Evolutionary conservation across 352 stramenopile species (phyloP).

Genomic region (Paralagenidium karlingii): DNA sequence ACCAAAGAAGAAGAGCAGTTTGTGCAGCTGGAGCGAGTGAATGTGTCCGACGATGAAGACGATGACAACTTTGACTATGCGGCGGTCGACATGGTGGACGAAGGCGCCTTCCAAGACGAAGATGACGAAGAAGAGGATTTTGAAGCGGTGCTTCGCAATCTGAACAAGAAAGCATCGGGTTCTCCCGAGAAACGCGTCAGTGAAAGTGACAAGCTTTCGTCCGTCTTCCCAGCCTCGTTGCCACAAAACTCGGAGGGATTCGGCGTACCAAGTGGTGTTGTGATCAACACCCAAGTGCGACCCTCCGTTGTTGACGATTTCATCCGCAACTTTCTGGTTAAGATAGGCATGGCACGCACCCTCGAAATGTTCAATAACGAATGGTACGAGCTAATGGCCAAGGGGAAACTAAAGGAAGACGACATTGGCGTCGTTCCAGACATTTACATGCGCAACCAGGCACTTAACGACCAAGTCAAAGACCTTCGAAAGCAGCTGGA

Average conservation of each 20-base stretch:
- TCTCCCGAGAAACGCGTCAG: conserved; percentile 4
- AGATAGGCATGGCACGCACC: conserved; percentile 79
- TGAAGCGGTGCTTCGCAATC: conserved; percentile 12
- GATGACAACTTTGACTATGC: conserved; percentile 70
- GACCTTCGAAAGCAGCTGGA: conserved; percentile 75
- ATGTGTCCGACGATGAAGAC: conserved; percentile 77
- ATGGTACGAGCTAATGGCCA: conserved; percentile 91
- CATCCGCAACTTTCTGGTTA: conserved; percentile 93
- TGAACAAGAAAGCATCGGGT: conserved; percentile 6
- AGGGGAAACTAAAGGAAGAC: conserved; percentile 85
- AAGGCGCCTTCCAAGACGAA: conserved; percentile 17
- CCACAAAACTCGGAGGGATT: neutral
- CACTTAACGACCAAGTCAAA: conserved; percentile 84
- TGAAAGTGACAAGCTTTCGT: conserved; percentile 2
- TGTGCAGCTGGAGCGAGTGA: conserved; percentile 77
- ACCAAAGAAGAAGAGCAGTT: conserved; percentile 63
- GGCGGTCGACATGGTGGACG: conserved; percentile 21
- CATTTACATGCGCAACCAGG: conserved; percentile 90
- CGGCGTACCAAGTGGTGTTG: neutral
- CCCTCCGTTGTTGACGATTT: conserved; percentile 91
- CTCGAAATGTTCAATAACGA: conserved; percentile 93
- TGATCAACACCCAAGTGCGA: conserved; percentile 44
- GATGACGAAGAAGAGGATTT: conserved; percentile 84
- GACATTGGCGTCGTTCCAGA: conserved; percentile 86
- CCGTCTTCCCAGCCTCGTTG: neutral